Base-by-base conservation (phyloP, 108 stramenopile species). In the Phaeodactylum tricornutum region DNA sequence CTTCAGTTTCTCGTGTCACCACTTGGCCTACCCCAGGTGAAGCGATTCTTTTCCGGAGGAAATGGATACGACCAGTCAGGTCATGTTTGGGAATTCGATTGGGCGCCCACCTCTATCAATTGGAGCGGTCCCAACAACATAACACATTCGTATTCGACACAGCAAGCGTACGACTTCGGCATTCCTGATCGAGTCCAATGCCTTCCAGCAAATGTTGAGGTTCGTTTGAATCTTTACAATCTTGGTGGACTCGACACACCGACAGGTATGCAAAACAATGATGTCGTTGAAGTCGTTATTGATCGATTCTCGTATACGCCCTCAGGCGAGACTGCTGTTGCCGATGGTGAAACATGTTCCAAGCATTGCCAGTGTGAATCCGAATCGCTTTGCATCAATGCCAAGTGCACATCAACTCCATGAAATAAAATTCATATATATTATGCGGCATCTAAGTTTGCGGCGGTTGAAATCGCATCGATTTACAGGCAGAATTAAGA, bases 171-270 rank as follows among this genome's bases (percentile, higher is more conserved):
- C 12, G 26, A 25, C 2, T 3, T 12, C 29, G 16, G 43, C 9
- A 8, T 4, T 1, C 12, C 28, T 8, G 54, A 55, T 24, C 35
- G 35, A 20, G 29, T 45, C 2, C 54, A 55, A 15, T 55, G 54
- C 26, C 23, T 55, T 2, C 54, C 54, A 19, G 27, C 35, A 12
- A 22, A 11, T 43, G 16, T 43, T 8, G 41, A 43, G 16, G 41
- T 17, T n/a, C 41, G 41, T 15, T 8, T 17, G 15, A 2, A 68
- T 62, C 22, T 74, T 62, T 51, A 30, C 50, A n/a, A 51, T 55
- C 4, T 27, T 61, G 9, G 57, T 55, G n/a, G 59, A 53, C 17
- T 24, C 50, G 25, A 41, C 58, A 7, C 41, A 8, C 41, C 41
- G 7, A 16, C 11, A 16, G 41, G 41, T 7, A 8, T 43, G 12